A percentile compares a stretch with the other conserved stretches of the same genome.
Conservation (phyloP, 768 basidiomycete species). For the Melanogaster broomeanus region DNA sequence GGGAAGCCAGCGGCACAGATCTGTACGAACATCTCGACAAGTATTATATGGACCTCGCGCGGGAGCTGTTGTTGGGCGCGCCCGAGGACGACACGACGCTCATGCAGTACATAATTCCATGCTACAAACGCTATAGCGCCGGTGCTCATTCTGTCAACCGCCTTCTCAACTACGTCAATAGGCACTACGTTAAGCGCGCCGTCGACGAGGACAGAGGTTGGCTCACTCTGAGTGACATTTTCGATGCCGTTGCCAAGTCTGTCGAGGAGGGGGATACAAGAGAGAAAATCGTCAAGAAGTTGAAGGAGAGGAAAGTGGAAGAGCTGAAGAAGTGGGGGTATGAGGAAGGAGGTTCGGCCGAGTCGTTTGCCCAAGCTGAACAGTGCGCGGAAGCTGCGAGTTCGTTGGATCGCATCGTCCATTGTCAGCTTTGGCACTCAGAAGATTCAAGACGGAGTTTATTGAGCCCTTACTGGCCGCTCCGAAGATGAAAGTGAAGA, state of each 20-base stretch:
- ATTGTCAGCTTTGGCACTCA: slow-evolving; percentile 62
- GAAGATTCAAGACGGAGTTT: slow-evolving; percentile 72
- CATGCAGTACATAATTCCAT: slow-evolving; percentile 69
- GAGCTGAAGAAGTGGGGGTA: slow-evolving; percentile 78
- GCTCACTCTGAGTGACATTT: slow-evolving; percentile 66
- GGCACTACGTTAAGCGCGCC: slow-evolving; percentile 75
- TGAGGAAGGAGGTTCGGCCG: slow-evolving; percentile 48
- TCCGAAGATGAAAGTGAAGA: slow-evolving; percentile 59
- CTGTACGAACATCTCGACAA: slow-evolving; percentile 74
- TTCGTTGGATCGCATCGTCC: slow-evolving; percentile 65
- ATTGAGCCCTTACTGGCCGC: slow-evolving; percentile 67
- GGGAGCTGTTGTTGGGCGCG: slow-evolving; percentile 61
- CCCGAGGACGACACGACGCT: slow-evolving; percentile 68
- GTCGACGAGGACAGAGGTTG: slow-evolving; percentile 80
- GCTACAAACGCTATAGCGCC: slow-evolving; percentile 68
- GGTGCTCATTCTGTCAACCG: slow-evolving; percentile 71
- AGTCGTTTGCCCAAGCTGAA: slow-evolving; percentile 57
- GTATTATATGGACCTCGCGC: slow-evolving; percentile 62
- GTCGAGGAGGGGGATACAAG: slow-evolving; percentile 54
- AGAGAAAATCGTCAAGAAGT: slow-evolving; percentile 56
- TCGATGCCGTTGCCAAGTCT: slow-evolving; percentile 59
- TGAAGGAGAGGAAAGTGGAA: slow-evolving; percentile 58
- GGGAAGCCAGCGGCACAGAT: slow-evolving; percentile 56
- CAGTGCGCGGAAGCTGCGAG: slow-evolving; percentile 77
- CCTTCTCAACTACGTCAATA: slow-evolving; percentile 71